Evolutionary conservation across 2,329 filamentous ascomycete genomes (phyloP).

Genomic region (Aspergillus vadensis): DNA sequence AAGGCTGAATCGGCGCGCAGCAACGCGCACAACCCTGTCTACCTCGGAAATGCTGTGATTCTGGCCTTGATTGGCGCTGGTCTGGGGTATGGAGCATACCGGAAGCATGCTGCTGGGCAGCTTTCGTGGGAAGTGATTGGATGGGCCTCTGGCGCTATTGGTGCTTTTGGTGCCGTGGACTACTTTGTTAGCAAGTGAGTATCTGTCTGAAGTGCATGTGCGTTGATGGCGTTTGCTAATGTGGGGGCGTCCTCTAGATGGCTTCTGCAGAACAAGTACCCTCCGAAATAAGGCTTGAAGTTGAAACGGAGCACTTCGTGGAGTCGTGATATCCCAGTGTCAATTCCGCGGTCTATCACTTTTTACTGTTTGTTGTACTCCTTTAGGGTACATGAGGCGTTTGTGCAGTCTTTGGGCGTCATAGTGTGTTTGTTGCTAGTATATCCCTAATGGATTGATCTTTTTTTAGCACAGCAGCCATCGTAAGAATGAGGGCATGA

Average conservation of each 20-base stretch:
- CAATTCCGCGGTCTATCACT: background rate
- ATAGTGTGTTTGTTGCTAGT: background rate
- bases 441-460: background rate
- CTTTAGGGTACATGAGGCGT: background rate
- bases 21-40: slow-evolving; percentile 51
- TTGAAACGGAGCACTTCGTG: background rate
- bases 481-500: no score
- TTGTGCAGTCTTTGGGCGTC: background rate
- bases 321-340: slow-evolving; percentile 1
- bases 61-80: slow-evolving; percentile 44
- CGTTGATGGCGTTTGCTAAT: slow-evolving; percentile 15
- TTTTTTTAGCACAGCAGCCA: background rate
- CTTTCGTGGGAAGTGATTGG: slow-evolving; percentile 51
- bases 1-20: slow-evolving; percentile 32
- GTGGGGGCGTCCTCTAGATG: slow-evolving; percentile 37
- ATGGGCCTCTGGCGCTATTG: slow-evolving; percentile 46
- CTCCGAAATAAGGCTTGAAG: slow-evolving; percentile 42
- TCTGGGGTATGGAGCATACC: slow-evolving; percentile 51
- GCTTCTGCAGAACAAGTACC: slow-evolving; percentile 55
- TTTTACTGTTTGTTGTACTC: slow-evolving; percentile 2
- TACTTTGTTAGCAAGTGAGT: slow-evolving; percentile 55
- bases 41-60: slow-evolving; percentile 49
- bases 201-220: background rate
- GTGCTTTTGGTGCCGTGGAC: slow-evolving; percentile 48
- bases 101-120: slow-evolving; percentile 48